Evolutionary conservation across 2,329 filamentous ascomycete species (phyloP).

Genomic region (Exophiala bonariae): DNA sequence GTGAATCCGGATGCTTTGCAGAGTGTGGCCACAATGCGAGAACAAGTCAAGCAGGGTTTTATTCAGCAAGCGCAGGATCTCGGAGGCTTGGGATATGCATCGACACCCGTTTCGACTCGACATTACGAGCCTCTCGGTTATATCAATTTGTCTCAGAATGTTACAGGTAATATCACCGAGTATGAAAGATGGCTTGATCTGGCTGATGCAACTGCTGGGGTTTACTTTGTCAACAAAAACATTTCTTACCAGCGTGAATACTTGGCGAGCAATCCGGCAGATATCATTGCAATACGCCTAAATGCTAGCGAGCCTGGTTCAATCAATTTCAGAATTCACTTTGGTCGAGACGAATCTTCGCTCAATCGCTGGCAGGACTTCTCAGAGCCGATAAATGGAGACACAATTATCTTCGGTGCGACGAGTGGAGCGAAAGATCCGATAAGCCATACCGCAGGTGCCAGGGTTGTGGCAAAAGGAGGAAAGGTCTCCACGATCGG

Average conservation of each 20-base stretch:
- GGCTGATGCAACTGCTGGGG: slow-evolving; percentile 35
- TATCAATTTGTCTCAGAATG: slow-evolving; percentile 42
- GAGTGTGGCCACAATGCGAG: background rate
- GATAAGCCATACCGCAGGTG: slow-evolving; percentile 37
- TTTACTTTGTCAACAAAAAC: slow-evolving; percentile 39
- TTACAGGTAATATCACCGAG: slow-evolving; percentile 32
- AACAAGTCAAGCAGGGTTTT: background rate
- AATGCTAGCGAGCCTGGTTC: slow-evolving; percentile 27
- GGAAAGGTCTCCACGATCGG: slow-evolving; percentile 35
- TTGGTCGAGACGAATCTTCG: slow-evolving; percentile 31
- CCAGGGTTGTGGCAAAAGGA: slow-evolving; percentile 28
- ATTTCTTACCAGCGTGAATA: slow-evolving; percentile 38
- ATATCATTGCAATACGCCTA: slow-evolving; percentile 38
- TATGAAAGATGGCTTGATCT: slow-evolving; percentile 46
- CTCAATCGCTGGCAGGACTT: background rate
- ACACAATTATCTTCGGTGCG: slow-evolving; percentile 7
- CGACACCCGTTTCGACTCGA: slow-evolving; percentile 26
- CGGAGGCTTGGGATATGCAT: background rate
- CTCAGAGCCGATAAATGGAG: background rate
- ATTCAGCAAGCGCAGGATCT: slow-evolving; percentile 1
- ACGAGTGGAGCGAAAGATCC: slow-evolving; percentile 40
- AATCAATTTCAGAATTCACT: background rate
- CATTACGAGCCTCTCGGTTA: slow-evolving; percentile 49
- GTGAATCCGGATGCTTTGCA: slow-evolving; percentile 2
- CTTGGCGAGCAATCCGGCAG: slow-evolving; percentile 45